These are phyloP conservation scores for Penicillium angulare DNA, from an alignment of 495 filamentous ascomycete genomes.

Conservation along the genomic window DNA sequence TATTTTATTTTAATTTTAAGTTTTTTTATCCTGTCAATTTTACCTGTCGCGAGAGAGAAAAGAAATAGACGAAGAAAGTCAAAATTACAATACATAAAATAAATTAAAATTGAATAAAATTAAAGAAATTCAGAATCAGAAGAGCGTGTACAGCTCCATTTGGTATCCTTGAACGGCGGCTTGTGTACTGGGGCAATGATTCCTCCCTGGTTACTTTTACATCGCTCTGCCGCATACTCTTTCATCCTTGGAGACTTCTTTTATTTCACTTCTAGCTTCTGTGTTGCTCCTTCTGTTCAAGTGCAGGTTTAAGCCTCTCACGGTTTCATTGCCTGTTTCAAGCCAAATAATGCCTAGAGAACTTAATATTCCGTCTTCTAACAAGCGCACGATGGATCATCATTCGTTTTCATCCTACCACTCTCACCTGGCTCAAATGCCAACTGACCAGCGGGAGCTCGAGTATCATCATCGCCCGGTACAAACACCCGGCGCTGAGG, in stretches of 20 bases:
- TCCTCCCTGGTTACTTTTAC: constrained; percentile 14
- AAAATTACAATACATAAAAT: background rate
- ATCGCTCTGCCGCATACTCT: constrained; percentile 3
- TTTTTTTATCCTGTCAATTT: too few species aligned
- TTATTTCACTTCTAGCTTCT: background rate
- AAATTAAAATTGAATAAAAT: background rate
- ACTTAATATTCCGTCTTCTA: background rate
- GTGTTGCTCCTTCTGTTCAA: background rate
- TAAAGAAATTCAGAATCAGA: background rate
- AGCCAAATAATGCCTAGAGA: background rate
- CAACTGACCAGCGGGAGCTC: constrained; percentile 27
- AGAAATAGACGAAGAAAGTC: background rate
- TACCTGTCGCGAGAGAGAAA: too few species aligned
- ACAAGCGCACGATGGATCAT: constrained; percentile 1
- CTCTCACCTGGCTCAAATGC: constrained; percentile 20
- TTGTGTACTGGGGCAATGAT: constrained; percentile 6
- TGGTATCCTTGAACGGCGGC: background rate
- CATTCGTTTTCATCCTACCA: constrained; percentile 17
- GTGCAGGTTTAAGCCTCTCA: constrained; percentile 15
- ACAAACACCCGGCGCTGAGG: constrained; percentile 22
- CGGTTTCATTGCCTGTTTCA: background rate
- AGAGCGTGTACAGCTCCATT: constrained; percentile 23
- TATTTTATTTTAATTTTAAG: too few species aligned
- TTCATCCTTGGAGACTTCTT: background rate
- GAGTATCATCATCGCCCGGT: constrained; percentile 13